Base-by-base conservation (phyloP, 495 filamentous ascomycete genomes). In the Cercophora sp. region DNA sequence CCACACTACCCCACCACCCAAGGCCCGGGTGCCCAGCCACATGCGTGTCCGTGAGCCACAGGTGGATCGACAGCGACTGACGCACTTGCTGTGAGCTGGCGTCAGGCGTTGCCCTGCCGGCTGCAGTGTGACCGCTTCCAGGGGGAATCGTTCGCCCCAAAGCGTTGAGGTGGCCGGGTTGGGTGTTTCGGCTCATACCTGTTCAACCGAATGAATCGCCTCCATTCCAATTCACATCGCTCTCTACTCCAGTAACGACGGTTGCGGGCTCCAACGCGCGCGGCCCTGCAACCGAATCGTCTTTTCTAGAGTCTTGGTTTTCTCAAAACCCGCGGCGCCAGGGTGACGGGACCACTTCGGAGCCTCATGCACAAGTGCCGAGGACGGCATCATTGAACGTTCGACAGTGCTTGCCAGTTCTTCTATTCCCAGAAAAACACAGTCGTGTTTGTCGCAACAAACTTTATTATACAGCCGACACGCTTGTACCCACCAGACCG, bases 161-260 rank as follows among this genome's bases (percentile, higher is more conserved):
- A 51, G 48, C 27, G 20, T 49, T 24, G 34, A 31, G 5, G 2
- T 16, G 36, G 43, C n/a, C 40, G 32, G 34, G 44, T 55, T 45
- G 18, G 44, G 52, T 45, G 52, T 55, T 48, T 55, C 43, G 52
- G 29, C 40, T 48, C n/a, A n/a, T 20, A 41, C 13, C 16, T 20
- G 19, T n/a, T 13, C 40, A 25, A 22, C 23, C 35, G 8, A 5
- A 18, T 18, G 16, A 32, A 43, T 43, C 40, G 40, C 23, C 15
- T 19, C n/a, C 37, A 43, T 22, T 43, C 23, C 39, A 13, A 42
- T 13, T 20, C 13, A 42, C 39, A 3, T 15, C 39, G n/a, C n/a
- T n/a, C n/a, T n/a, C n/a, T n/a, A n/a, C n/a, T n/a, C n/a, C n/a
- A n/a, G n/a, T n/a, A n/a, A n/a, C n/a, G n/a, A n/a, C n/a, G n/a